These are phyloP conservation scores for Ambispora gerdemannii DNA, from an alignment of 192 early-diverging fungal genomes.

Conservation along the genomic window DNA sequence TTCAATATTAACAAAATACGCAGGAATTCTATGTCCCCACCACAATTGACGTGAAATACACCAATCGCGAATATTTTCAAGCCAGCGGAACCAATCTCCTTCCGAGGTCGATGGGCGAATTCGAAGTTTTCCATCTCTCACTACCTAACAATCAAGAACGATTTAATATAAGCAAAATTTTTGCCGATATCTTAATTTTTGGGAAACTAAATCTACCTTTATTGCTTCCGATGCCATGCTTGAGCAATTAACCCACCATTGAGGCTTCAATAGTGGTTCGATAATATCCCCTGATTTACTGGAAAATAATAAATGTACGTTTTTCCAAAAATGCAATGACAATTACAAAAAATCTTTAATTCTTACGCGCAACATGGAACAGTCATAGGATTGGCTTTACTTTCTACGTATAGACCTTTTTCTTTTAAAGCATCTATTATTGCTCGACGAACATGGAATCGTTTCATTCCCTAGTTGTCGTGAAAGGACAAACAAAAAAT, in stretches of 20 bases:
- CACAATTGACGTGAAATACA: constrained; percentile 98
- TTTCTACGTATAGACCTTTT: constrained; percentile 83
- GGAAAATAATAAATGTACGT: neutral
- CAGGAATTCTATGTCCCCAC: constrained; percentile 98
- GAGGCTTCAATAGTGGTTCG: constrained; percentile 97
- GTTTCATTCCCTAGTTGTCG: constrained; percentile 75
- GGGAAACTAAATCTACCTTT: constrained; percentile 36
- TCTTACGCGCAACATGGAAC: constrained; percentile 78
- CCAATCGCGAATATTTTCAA: constrained; percentile 96
- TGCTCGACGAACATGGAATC: constrained; percentile 90
- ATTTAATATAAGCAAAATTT: neutral
- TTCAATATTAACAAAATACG: constrained; percentile 86
- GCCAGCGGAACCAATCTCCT: constrained; percentile 95
- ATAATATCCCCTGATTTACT: constrained; percentile 88
- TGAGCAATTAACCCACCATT: constrained; percentile 97
- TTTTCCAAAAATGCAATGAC: neutral
- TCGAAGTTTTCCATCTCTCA: constrained; percentile 72
- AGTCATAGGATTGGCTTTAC: constrained; percentile 88
- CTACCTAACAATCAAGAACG: constrained; percentile 46
- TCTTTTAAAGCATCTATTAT: constrained; percentile 85
- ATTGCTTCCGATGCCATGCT: constrained; percentile 82
- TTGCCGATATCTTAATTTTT: neutral
- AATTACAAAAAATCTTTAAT: neutral
- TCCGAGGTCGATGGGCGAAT: constrained; percentile 85
- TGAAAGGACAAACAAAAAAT: too few species aligned